Evolutionary conservation across 257 asterid genomes (phyloP).

Genomic region (Forsythia suspensa): DNA sequence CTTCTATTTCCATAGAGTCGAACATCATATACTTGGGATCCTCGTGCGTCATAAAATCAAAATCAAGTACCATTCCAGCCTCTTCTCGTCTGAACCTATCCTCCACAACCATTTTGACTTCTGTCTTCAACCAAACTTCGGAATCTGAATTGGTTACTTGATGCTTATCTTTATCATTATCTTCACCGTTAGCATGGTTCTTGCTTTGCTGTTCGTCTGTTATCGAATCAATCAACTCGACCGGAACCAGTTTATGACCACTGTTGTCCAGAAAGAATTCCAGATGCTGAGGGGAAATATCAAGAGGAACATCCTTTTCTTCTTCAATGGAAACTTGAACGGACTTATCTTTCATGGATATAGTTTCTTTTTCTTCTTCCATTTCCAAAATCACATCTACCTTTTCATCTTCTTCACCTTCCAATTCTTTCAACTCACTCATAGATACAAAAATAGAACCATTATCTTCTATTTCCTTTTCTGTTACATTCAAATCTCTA

Average conservation of each 20-base stretch:
- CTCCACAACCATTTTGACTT: conserved; percentile 28
- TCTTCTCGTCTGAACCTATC: conserved; percentile 21
- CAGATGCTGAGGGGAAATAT: conserved; percentile 62
- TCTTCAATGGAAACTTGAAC: conserved; percentile 57
- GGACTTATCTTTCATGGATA: conserved; percentile 47
- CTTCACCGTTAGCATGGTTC: conserved; percentile 22
- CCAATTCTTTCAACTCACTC: conserved; percentile 17
- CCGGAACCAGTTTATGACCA: conserved; percentile 63
- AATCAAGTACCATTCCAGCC: conserved; percentile 9
- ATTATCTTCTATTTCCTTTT: conserved; percentile 18
- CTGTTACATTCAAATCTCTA: conserved; percentile 7
- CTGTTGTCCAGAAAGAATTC: conserved; percentile 72
- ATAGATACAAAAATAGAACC: conserved; percentile 9
- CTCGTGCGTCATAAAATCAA: conserved; percentile 42
- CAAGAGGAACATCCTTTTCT: conserved; percentile 41
- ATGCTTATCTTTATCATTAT: conserved; percentile 17
- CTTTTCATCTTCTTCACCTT: conserved; percentile 25
- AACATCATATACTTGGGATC: conserved; percentile 45
- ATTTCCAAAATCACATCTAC: conserved; percentile 17
- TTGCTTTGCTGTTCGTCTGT: conserved; percentile 37
- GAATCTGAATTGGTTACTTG: conserved; percentile 27
- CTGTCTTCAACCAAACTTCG: conserved; percentile 25
- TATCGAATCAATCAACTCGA: conserved; percentile 61
- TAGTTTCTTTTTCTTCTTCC: conserved; percentile 26
- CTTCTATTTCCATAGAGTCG: conserved; percentile 67